Evolutionary conservation across 139 green algal genomes (phyloP), one percentile per base, ranked within the genome.

Genomic region (Chlamydomonas sp.): DNA sequence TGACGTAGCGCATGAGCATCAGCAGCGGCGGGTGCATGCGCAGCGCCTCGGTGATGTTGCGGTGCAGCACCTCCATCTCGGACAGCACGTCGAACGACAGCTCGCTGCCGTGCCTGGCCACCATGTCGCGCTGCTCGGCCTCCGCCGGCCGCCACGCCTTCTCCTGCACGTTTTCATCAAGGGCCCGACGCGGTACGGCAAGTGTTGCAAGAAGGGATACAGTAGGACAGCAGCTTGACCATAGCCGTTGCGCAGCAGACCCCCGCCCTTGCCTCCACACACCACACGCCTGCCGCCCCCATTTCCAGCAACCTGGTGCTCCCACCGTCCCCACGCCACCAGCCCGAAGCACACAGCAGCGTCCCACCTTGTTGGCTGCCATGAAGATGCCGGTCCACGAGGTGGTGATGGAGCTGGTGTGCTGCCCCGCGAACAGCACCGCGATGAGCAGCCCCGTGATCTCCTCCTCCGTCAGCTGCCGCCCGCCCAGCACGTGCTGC

Each of bases 401-500:
- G 76, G 96, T 96, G 68, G 98, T 99, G 91, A 99, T 97, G 78
- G 94, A 97, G 79, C 93, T 97, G 58, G 98, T 99, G 94, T 99
- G 98, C 94, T 99, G 98, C 16, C 98, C 98, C 15, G 97, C 98
- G 90, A 99, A 99, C 63, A 99, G 93, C 18, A 95, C 93, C 5
- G 98, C 98, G 80, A 99, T 99, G 58, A 99, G 96, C 92, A 99
- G 93, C n/a, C 98, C 98, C 17, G 95, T 94, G 82, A 99, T 98
- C 94, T 99, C 96, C 57, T 97, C 95, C 77, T 99, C 96, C 10
- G 91, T 99, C 57, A 96, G 91, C 61, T 78, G 68, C 3, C 97
- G 93, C 0, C 97, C 98, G 69, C 92, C 93, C 61, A 96, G 92
- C 61, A 96, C 93, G 74, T 97, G 94, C 81, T 96, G 93, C 31